These are phyloP conservation scores for Jasminum sambac DNA, from an alignment of 257 asterid genomes.

Conservation along the genomic window DNA sequence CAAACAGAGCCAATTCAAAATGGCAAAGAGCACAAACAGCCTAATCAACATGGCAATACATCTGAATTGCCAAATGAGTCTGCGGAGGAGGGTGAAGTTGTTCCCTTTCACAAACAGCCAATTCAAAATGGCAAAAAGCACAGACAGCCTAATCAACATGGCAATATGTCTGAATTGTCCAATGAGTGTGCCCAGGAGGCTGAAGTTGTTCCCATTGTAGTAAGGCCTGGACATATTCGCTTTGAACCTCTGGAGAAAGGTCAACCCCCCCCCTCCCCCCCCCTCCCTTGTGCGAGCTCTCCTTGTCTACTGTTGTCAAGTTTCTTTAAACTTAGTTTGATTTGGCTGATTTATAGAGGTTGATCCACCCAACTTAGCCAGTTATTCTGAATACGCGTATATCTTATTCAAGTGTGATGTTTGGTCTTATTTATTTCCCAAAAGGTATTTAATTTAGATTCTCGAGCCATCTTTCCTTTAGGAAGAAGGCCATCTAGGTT, in stretches of 20 bases:
- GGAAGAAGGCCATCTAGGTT: constrained; percentile 6
- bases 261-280: constrained; percentile 25
- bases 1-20: neutral
- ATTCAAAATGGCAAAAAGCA: neutral
- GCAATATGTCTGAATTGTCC: neutral
- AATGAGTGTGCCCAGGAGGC: constrained; percentile 31
- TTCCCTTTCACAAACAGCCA: constrained; percentile 42
- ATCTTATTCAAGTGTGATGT: constrained; percentile 17
- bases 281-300: neutral
- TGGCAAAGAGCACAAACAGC: neutral
- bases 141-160: neutral
- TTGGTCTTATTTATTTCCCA: constrained; percentile 19
- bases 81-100: constrained; percentile 55
- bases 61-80: neutral
- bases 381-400: constrained; percentile 14
- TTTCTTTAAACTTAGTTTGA: neutral
- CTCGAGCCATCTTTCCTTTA: neutral
- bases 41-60: neutral
- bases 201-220: constrained; percentile 70
- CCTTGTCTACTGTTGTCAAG: neutral
- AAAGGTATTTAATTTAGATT: neutral
- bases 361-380: neutral
- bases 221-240: constrained; percentile 97
- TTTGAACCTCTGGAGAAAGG: constrained; percentile 86
- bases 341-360: constrained; percentile 5